Percentiles rank a stretch among this genome's conserved stretches.
These are phyloP conservation scores for Manihot esculenta DNA, from an alignment of 441 rosid species.

Conservation along the genomic window DNA sequence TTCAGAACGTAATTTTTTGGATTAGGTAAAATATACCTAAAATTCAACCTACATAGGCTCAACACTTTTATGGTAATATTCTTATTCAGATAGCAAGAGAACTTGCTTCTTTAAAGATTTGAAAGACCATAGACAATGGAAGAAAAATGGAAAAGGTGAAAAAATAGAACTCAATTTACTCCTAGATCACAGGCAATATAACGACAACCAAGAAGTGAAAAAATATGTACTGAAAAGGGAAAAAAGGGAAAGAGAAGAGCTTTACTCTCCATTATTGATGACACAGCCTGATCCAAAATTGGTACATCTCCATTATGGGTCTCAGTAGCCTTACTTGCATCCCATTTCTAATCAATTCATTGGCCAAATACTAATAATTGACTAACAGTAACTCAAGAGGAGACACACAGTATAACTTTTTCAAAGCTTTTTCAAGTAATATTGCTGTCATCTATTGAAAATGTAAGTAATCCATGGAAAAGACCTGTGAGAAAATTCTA, in stretches of 20 bases:
- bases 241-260: background rate
- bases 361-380: background rate
- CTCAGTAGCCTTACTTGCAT: background rate
- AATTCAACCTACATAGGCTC: too few relatives aligned
- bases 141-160: background rate
- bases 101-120: background rate
- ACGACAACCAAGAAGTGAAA: too few relatives aligned
- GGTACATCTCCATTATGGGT: too few relatives aligned
- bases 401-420: background rate
- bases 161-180: too few relatives aligned
- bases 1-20: too few relatives aligned
- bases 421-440: background rate
- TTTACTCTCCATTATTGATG: too few relatives aligned
- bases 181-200: background rate
- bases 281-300: too few relatives aligned
- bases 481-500: slow-evolving; percentile 7
- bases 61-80: background rate
- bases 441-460: background rate
- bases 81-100: background rate
- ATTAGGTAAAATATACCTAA: too few relatives aligned
- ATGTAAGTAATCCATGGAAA: background rate
- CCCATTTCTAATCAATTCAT: background rate
- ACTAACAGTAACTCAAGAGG: background rate
- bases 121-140: background rate
- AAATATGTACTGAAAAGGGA: too few relatives aligned